phyloP scores from a whole-genome alignment of 352 stramenopile genomes.

The Globisporangium splendens region DNA sequence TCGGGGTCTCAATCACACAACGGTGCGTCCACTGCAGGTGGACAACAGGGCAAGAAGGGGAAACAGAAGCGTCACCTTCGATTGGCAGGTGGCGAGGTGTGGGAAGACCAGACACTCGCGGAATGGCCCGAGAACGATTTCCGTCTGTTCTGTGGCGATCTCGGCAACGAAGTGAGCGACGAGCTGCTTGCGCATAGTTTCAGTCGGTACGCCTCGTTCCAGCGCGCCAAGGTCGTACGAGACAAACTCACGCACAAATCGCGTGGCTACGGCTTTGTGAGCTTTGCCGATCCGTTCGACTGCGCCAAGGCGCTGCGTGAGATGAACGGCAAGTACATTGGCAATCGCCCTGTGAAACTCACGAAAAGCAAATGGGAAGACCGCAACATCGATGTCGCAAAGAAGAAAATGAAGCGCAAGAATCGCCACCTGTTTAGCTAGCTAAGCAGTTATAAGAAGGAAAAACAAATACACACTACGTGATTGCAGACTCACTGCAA shows the following conservation, averaged over 20 bases:
- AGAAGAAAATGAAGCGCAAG: slow-evolving; percentile 87
- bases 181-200: slow-evolving; percentile 82
- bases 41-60: neutral
- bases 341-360: slow-evolving; percentile 92
- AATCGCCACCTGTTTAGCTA: slow-evolving; percentile 70
- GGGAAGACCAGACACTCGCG: slow-evolving; percentile 89
- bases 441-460: neutral
- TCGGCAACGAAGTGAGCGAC: slow-evolving; percentile 92
- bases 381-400: slow-evolving; percentile 88
- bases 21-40: neutral
- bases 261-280: slow-evolving; percentile 96
- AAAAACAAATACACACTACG: slow-evolving; percentile 1
- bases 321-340: slow-evolving; percentile 97
- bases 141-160: slow-evolving; percentile 94
- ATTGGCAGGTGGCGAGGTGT: slow-evolving; percentile 84
- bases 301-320: slow-evolving; percentile 93
- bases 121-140: slow-evolving; percentile 97
- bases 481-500: slow-evolving; percentile 18
- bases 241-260: slow-evolving; percentile 88
- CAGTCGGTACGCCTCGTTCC: slow-evolving; percentile 67
- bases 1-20: neutral
- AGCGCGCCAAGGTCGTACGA: slow-evolving; percentile 72
- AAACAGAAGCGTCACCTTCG: slow-evolving; percentile 58
- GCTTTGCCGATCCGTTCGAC: slow-evolving; percentile 92
- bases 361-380: slow-evolving; percentile 95